Evolutionary conservation across 129 eudicot genomes (phyloP), one percentile per base, ranked within the genome.

Genomic region (Lactuca saligna): DNA sequence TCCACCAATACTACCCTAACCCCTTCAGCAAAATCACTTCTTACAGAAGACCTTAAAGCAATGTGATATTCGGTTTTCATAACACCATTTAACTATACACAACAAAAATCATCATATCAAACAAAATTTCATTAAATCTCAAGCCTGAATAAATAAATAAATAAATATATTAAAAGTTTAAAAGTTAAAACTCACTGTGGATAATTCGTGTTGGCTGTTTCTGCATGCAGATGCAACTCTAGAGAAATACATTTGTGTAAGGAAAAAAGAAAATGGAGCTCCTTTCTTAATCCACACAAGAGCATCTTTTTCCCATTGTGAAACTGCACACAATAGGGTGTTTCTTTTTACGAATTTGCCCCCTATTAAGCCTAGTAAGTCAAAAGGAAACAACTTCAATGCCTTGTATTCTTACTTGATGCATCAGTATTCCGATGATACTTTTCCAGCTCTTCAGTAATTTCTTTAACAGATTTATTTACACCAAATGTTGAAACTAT

Each of bases 221-320:
- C 74, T 67, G 57, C 34, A 65, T 44, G 95, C 97, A 54, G 95
- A 72, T 66, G 95, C 88, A 39, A 93, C 92, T 78, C 68, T 84
- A 61, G 90, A 74, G 80, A 93, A 93, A 81, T 89, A 83, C 61
- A 57, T 82, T 38, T 87, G 85, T 34, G 97, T 84, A 39, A 93
- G 89, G 79, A 75, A 80, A 54, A 93, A 86, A 61, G 97, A 93
- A 72, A 89, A 89, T 9, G 92, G 97, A 78, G 95, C 92, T 13
- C 97, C 95, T 80, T 89, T 93, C 13, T 66, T 82, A 59, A 93
- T 82, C 76, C 95, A 95, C 60, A 75, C 75, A 75, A 93, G 78
- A 32, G 97, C 88, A 72, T 93, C 98, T 75, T 87, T 87, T 13
- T 97, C 98, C 98, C 98, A 93, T 58, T 83, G 89, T 62, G 97